Base-by-base conservation (phyloP, 2,329 filamentous ascomycete genomes). In the Xylogone sp. region DNA sequence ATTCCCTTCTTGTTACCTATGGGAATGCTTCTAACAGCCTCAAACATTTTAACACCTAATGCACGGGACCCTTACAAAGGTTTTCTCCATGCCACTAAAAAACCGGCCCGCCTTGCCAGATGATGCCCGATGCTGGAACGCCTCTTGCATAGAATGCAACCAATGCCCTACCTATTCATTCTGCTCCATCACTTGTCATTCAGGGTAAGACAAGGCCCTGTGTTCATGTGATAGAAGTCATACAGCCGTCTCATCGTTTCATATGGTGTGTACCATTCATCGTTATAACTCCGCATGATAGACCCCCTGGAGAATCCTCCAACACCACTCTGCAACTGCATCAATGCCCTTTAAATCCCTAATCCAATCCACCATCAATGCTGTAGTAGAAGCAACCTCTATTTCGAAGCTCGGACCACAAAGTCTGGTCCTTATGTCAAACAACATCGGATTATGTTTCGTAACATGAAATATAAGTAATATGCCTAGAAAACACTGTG, bases 401-500 rank as follows among this genome's bases (percentile, higher is more conserved):
- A 75, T 62, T 51, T 82, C 79, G 54, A 83, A 81, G 2, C 61
- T 61, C 18, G 69, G 65, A 7, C 73, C 75, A 56, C 75, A 77
- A 34, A 79, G 62, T 13, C 74, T 71, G 13, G 70, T 67, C 42
- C 77, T 71, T 51, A 84, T 79, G 20, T 71, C 67, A 21, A 66
- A 59, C 39, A 86, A 61, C 51, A 78, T 74, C 1, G 73, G 71
- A 43, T 79, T 75, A 51, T 78, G 75, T 18, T 69, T 71, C 12
- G 77, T 77, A 56, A 84, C 69, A 43, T 81, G 76, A 31, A 85
- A 61, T 18, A 85, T 69, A 44, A 85, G 59, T 21, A 86, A 67
- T 21, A 83, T 77, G 3, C 77, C 77, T 43, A 85, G 71, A 42
- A 85, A 72, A 53, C 82, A 83, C 56, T 84, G 81, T 8, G 79